Evolutionary conservation across 1,284 basidiomycete species (phyloP).

Genomic region (Moniliella sp.): DNA sequence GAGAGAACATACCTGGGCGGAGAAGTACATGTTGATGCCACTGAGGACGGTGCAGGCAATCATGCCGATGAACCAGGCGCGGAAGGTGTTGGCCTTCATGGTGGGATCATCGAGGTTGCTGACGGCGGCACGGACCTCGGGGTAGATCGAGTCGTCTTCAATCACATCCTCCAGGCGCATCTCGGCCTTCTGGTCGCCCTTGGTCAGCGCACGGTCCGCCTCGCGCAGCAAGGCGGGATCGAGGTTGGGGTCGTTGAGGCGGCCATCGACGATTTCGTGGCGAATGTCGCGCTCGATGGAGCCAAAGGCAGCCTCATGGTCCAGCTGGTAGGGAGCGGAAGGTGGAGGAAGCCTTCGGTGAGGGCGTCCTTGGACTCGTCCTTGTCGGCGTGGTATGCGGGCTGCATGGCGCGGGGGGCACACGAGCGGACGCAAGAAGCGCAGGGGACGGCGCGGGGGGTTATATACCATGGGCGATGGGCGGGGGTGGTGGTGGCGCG

Average conservation of each 20-base stretch:
- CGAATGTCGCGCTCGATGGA: slow-evolving; percentile 2
- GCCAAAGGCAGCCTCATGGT: too few relatives aligned
- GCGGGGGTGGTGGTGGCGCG: too few relatives aligned
- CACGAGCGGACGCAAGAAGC: too few relatives aligned
- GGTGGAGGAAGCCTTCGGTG: too few relatives aligned
- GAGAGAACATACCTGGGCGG: too few relatives aligned
- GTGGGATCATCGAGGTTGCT: slow-evolving; percentile 25
- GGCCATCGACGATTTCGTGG: slow-evolving; percentile 1
- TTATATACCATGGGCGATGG: too few relatives aligned
- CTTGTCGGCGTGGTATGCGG: too few relatives aligned
- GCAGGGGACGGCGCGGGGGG: too few relatives aligned
- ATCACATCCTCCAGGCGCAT: slow-evolving; percentile 4
- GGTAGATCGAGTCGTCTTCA: slow-evolving; percentile 22
- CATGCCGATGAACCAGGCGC: slow-evolving; percentile 16
- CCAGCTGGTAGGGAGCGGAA: too few relatives aligned
- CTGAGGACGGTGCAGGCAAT: slow-evolving; percentile 12
- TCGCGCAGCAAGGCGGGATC: slow-evolving; percentile 4
- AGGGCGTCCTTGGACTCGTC: too few relatives aligned
- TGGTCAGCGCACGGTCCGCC: slow-evolving; percentile 6
- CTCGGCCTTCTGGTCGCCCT: slow-evolving; percentile 6
- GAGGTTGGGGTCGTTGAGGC: slow-evolving; percentile 8
- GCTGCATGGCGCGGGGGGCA: too few relatives aligned
- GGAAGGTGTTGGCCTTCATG: slow-evolving; percentile 22
- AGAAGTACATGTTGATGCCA: slow-evolving; percentile 20
- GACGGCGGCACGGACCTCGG: slow-evolving; percentile 22